Percentiles rank a stretch among this genome's conserved stretches.
phyloP scores from a whole-genome alignment of 2,329 filamentous ascomycete species.

The Phyllosticta citribraziliensis region DNA sequence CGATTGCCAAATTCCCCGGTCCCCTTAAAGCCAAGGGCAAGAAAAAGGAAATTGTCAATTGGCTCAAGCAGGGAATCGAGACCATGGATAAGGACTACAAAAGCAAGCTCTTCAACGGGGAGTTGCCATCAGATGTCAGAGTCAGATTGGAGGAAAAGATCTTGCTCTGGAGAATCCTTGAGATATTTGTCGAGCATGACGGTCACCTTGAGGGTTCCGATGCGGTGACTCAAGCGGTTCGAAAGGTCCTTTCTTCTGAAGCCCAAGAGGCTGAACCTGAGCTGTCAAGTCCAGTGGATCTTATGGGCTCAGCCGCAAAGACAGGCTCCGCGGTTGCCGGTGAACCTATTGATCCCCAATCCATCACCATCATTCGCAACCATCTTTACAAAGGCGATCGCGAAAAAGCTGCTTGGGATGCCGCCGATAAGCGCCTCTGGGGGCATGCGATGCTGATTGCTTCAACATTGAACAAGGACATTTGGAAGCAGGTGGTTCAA shows the following conservation, averaged over 20 bases:
- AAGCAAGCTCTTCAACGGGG: conserved; percentile 37
- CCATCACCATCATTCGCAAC: conserved; percentile 62
- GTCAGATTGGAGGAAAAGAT: conserved; percentile 71
- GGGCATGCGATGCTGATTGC: conserved; percentile 91
- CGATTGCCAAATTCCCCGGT: conserved; percentile 74
- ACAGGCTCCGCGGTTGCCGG: conserved; percentile 29
- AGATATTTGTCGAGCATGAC: conserved; percentile 76
- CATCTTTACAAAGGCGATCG: conserved; percentile 70
- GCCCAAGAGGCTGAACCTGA: conserved; percentile 8
- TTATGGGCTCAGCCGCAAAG: conserved; percentile 18
- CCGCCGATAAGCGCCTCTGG: conserved; percentile 89
- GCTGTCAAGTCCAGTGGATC: conserved; percentile 18
- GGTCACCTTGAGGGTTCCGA: conserved; percentile 66
- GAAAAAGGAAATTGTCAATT: conserved; percentile 83
- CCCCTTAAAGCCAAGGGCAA: conserved; percentile 83
- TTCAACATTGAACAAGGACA: conserved; percentile 58
- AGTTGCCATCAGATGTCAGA: conserved; percentile 46
- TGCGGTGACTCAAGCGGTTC: conserved; percentile 63
- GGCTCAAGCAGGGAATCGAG: conserved; percentile 71
- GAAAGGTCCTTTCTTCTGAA: conserved; percentile 49
- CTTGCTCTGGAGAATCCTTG: conserved; percentile 78
- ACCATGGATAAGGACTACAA: conserved; percentile 50
- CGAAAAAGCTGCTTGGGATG: conserved; percentile 86
- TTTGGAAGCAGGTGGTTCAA: conserved; percentile 88
- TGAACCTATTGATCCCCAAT: conserved; percentile 60